Conservation (phyloP, 148 eudicot genomes). For the Camellia japonica region DNA sequence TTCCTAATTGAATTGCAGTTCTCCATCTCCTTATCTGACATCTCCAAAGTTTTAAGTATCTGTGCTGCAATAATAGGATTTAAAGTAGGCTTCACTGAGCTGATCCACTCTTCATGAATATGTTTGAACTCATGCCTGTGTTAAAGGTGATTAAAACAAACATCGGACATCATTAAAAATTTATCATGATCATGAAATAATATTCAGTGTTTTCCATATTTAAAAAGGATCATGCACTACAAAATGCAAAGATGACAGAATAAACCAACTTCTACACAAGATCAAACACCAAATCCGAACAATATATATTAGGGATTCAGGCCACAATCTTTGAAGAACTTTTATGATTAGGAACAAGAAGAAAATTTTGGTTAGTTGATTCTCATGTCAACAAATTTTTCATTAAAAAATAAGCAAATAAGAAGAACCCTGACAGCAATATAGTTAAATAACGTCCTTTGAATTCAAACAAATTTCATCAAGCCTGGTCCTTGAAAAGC, state of each 20-base stretch:
- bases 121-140: slow-evolving; percentile 74
- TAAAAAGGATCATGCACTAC: background rate
- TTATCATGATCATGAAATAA: background rate
- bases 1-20: slow-evolving; percentile 54
- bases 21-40: slow-evolving; percentile 54
- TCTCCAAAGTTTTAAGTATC: slow-evolving; percentile 32
- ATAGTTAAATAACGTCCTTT: background rate
- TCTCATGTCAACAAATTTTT: background rate
- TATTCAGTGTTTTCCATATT: background rate
- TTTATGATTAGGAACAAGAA: background rate
- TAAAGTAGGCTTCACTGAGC: slow-evolving; percentile 58
- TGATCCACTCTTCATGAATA: slow-evolving; percentile 81
- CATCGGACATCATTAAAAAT: background rate
- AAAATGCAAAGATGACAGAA: background rate
- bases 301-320: background rate
- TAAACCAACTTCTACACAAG: background rate
- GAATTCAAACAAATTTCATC: background rate
- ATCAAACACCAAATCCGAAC: background rate
- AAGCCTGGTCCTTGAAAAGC: background rate
- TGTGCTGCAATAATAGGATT: slow-evolving; percentile 50
- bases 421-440: background rate
- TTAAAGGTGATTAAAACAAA: background rate
- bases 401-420: background rate
- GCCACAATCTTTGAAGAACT: background rate
- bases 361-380: background rate